Evolutionary conservation across 2,329 filamentous ascomycete genomes (phyloP), one percentile per base, ranked within the genome.

Genomic region (Ploettnerulaceae sp.): DNA sequence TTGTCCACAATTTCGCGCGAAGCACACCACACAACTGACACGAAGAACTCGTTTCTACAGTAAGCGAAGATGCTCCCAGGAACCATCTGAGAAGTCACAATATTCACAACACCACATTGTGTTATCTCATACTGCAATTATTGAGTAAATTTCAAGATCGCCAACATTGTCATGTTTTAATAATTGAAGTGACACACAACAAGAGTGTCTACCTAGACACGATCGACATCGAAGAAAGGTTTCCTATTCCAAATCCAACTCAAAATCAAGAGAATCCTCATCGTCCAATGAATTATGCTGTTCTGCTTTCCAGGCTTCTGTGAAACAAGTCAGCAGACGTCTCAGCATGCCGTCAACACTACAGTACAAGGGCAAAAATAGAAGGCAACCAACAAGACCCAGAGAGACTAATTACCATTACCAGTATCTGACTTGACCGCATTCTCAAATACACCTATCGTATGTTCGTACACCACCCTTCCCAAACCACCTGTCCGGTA

Each of bases 401-500:
- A 15, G 12, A 24, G 34, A 24, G 20, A 34, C 42, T 31, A 48
- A 28, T 43, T 38, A 38, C 33, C 28, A 44, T 32, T 15, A 24
- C 37, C 25, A n/a, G 14, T 22, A 5, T 9, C 48, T 17, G 17
- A 18, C 5, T 28, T n/a, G n/a, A 51, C 34, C 3, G 43, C 43
- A 25, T 35, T 40, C 34, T 54, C 52, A 20, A 42, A 57, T 26
- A 56, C 54, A 1, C 33, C 48, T 41, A 57, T 17, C 8, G 61
- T 63, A 52, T 68, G 64, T 33, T 63, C 54, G 60, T 59, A 66
- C 14, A 68, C 57, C 47, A 61, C 59, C 25, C 53, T 29, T 7
- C 48, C 57, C 29, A 65, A 58, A 4, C 52, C 58, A n/a, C 56
- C 45, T n/a, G 53, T 51, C 17, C 64, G 57, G 39, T 63, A 59